Conservation (phyloP, 2,329 filamentous ascomycete genomes). For the Myriosclerotinia scirpicola region DNA sequence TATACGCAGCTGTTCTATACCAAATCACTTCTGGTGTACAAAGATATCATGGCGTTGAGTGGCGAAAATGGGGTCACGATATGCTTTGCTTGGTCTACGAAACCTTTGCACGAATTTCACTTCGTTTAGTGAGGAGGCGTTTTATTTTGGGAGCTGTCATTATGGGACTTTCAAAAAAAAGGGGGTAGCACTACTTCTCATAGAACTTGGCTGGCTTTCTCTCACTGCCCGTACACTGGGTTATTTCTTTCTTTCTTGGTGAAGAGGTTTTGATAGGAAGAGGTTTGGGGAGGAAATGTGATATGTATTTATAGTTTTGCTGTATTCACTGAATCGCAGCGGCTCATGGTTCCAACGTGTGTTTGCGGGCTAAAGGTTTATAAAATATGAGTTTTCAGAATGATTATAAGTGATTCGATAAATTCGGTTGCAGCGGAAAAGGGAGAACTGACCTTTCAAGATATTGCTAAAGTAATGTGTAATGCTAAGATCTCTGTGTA, state of each 20-base stretch:
- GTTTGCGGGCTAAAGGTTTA: neutral
- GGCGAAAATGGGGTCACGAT: slow-evolving; percentile 29
- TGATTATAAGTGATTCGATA: slow-evolving; percentile 4
- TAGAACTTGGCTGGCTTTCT: slow-evolving; percentile 26
- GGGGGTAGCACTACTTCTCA: slow-evolving; percentile 26
- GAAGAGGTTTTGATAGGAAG: slow-evolving; percentile 18
- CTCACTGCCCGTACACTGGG: slow-evolving; percentile 20
- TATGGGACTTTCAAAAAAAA: slow-evolving; percentile 26
- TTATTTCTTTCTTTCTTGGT: slow-evolving; percentile 23
- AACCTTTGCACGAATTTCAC: slow-evolving; percentile 27
- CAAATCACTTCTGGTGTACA: slow-evolving; percentile 31
- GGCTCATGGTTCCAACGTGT: slow-evolving; percentile 3
- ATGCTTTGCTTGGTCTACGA: slow-evolving; percentile 25
- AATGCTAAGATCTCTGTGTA: too few relatives aligned
- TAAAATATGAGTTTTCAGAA: neutral
- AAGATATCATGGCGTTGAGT: slow-evolving; percentile 34
- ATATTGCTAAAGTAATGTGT: neutral
- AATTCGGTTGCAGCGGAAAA: neutral
- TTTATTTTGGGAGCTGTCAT: slow-evolving; percentile 25
- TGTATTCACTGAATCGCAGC: slow-evolving; percentile 14
- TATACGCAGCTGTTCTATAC: slow-evolving; percentile 35
- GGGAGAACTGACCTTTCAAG: neutral
- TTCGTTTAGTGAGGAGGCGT: slow-evolving; percentile 31
- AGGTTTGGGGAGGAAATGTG: slow-evolving; percentile 12
- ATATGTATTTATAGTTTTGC: slow-evolving; percentile 23